Evolutionary conservation across 2,329 filamentous ascomycete species (phyloP).

Genomic region (Fusarium heterosporum): DNA sequence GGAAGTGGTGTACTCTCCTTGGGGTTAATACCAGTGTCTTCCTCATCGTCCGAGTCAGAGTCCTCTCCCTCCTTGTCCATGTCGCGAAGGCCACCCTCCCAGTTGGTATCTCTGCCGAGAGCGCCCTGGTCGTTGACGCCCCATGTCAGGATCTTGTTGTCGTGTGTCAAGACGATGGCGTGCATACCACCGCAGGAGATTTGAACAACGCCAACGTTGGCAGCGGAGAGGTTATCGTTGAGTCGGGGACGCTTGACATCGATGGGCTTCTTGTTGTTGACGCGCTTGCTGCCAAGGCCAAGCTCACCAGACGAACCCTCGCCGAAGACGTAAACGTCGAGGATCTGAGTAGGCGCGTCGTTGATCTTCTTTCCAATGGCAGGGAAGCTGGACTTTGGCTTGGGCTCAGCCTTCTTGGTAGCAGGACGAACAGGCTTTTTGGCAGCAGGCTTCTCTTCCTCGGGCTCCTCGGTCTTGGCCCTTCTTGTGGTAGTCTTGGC

Average conservation of each 20-base stretch:
- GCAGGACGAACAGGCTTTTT: constrained; percentile 36
- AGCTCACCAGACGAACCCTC: constrained; percentile 86
- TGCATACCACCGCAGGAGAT: constrained; percentile 87
- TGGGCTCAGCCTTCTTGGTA: constrained; percentile 34
- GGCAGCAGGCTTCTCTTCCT: constrained; percentile 51
- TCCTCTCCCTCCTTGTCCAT: constrained; percentile 65
- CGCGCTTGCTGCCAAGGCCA: constrained; percentile 77
- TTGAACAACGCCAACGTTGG: constrained; percentile 79
- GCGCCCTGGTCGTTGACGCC: constrained; percentile 89
- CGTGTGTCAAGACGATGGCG: constrained; percentile 77
- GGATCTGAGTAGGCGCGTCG: constrained; percentile 67
- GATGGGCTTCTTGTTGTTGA: constrained; percentile 69
- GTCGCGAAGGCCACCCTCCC: constrained; percentile 72
- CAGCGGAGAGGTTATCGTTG: constrained; percentile 72
- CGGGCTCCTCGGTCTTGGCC: constrained; percentile 59
- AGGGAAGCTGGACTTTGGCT: constrained; percentile 56
- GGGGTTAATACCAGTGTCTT: constrained; percentile 76
- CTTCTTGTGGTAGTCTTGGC: constrained; percentile 40
- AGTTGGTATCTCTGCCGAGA: constrained; percentile 78
- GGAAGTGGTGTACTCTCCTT: constrained; percentile 74
- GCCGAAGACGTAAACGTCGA: constrained; percentile 84
- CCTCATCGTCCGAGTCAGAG: constrained; percentile 67
- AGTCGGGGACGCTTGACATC: constrained; percentile 86
- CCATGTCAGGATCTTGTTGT: constrained; percentile 87
- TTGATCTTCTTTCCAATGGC: constrained; percentile 77